Evolutionary conservation across 2,329 filamentous ascomycete genomes (phyloP), one percentile per base, ranked within the genome.

Genomic region (Beauveria sp.): DNA sequence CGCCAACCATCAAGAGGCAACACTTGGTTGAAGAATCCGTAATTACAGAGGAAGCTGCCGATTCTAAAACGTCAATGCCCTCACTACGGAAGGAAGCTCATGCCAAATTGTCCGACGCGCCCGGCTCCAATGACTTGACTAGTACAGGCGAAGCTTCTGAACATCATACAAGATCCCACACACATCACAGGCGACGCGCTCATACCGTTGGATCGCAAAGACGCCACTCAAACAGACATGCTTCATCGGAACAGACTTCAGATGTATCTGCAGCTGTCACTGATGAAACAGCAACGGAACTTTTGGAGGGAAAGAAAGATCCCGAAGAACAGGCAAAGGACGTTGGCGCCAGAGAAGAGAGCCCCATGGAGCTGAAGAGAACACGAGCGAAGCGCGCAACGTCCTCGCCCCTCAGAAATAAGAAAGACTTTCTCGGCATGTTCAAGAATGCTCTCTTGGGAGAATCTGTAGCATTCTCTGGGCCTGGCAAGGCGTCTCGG

Each of bases 361-460:
- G 71, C 5, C 74, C 76, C 3, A 70, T 69, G 2, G 78, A 78
- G 1, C 71, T 88, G 28, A 84, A 78, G 71, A 78, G 85, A 67
- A 84, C 80, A 53, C 77, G 78, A 49, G 84, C 85, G 24, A 85
- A 80, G 34, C 79, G 83, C 65, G 77, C 69, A 62, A 68, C 75
- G 2, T 74, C 81, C 1, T 79, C 82, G 6, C 79, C 83, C 1
- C 59, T 77, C 7, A 86, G 82, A 0, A 71, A 68, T 2, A 85
- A 81, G 68, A 77, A 77, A 42, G 81, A 80, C 0, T 77, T 88
- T 60, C 79, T 85, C 24, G 85, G 86, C 46, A 79, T 80, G 51
- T 72, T 88, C 9, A 83, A 82, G 60, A 84, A 85, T 64, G 85
- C 84, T 3, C 88, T 88, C 67, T 80, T 80, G 45, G 85, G 85